Evolutionary conservation across 495 filamentous ascomycete genomes (phyloP).

Genomic region (Annulohypoxylon bovei): DNA sequence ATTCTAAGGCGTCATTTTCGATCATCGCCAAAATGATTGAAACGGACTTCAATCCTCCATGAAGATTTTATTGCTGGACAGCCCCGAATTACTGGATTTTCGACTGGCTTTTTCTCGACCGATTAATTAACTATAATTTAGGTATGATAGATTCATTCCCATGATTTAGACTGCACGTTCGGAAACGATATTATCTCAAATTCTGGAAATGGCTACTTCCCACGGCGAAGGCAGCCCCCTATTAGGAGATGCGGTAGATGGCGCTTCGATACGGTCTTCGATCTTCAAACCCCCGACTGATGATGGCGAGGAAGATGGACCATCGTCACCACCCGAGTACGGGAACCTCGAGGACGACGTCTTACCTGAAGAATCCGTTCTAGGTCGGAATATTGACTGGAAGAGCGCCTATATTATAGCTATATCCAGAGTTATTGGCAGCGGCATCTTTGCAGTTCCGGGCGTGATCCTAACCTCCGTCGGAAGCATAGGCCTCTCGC

Average conservation of each 20-base stretch:
- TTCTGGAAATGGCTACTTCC: conserved; percentile 18
- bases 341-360: conserved; percentile 64
- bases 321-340: conserved; percentile 37
- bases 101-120: neutral
- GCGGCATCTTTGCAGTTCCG: conserved; percentile 79
- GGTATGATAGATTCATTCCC: neutral
- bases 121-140: neutral
- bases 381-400: conserved; percentile 74
- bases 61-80: neutral
- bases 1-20: conserved; percentile 11
- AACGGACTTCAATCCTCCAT: conserved; percentile 3
- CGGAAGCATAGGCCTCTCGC: conserved; percentile 72
- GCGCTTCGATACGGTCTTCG: conserved; percentile 25
- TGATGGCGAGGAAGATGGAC: conserved; percentile 29
- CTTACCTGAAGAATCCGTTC: conserved; percentile 68
- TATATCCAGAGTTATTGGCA: conserved; percentile 78
- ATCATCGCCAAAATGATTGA: conserved; percentile 12
- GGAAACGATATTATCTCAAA: neutral
- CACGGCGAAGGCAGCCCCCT: conserved; percentile 28
- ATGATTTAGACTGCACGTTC: conserved; percentile 14
- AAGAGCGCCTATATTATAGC: conserved; percentile 77
- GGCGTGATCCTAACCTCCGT: conserved; percentile 72
- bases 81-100: neutral
- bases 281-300: conserved; percentile 21
- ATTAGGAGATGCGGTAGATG: conserved; percentile 19